Evolutionary conservation across 129 eudicot species (phyloP), one percentile per base, ranked within the genome.

Genomic region (Gnaphalium uliginosum): DNA sequence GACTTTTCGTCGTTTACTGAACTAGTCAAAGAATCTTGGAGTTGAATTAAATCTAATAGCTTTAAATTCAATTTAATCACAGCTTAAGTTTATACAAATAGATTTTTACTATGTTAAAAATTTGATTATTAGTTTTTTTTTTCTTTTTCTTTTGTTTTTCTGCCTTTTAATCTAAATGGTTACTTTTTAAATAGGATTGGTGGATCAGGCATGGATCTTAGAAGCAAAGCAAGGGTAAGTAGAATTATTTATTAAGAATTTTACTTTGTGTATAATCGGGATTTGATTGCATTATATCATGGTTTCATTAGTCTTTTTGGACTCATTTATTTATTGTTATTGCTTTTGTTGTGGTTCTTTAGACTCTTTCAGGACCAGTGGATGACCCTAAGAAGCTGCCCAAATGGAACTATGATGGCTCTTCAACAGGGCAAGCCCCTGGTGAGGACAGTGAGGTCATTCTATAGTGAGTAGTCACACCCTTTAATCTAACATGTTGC

Each of bases 391-490:
- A 79, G 22, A 84, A 89, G 88, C 98, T 92, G 1, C 98, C 98
- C 0, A 89, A 89, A 39, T 92, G 98, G 98, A 92, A 92, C 50
- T 92, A 84, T 53, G 98, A 92, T 74, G 98, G 98, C 0, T 89
- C 96, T 7, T 87, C 94, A 82, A 92, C 98, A 8, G 96, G 96
- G 32, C 98, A 92, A 78, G 98, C 98, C 15, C 94, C 96, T 5
- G 98, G 98, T 7, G 89, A 93, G 22, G 98, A 93, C 73, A 88
- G 95, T 85, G 98, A 93, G 88, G 98, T 93, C 77, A 93, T 93
- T 77, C 25, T 93, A 39, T 93, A 93, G 98, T 93, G 76, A 37
- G 95, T 73, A 50, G 9, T 39, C 13, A 2, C 61, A 35, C 8
- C 22, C 26, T 10, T 9, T 5, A 30, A 61, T 60, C 46, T 56